Percentiles rank a stretch among this genome's conserved stretches.
Evolutionary conservation across 108 stramenopile genomes (phyloP).

Genomic region (Conticribra weissflogii): DNA sequence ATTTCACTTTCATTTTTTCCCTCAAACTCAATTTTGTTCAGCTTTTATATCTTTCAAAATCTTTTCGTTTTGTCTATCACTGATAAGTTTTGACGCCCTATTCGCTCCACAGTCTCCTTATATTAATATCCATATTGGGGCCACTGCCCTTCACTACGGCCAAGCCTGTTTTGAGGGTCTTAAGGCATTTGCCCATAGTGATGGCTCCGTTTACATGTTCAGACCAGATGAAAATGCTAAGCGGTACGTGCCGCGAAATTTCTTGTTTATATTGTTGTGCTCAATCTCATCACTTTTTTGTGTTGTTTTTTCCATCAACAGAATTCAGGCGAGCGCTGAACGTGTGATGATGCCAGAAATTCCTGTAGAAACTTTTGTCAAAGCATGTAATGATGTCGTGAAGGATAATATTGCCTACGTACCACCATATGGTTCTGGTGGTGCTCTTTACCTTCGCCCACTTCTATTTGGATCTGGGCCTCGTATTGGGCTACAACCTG

Average conservation of each 20-base stretch:
- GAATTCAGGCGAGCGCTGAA: conserved; percentile 59
- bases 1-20: too few species aligned
- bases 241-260: conserved; percentile 39
- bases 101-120: conserved; percentile 62
- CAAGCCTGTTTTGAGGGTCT: conserved; percentile 99
- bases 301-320: neutral
- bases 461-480: conserved; percentile 95
- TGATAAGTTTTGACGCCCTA: too few species aligned
- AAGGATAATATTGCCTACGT: conserved; percentile 95
- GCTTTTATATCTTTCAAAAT: neutral
- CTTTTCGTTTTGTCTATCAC: too few species aligned
- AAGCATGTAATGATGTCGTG: conserved; percentile 89
- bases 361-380: conserved; percentile 84
- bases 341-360: conserved; percentile 94
- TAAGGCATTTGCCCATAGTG: conserved; percentile 95
- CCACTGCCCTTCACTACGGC: conserved; percentile 98
- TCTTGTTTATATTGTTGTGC: too few species aligned
- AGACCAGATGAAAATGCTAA: conserved; percentile 97
- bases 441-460: conserved; percentile 96
- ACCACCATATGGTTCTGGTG: conserved; percentile 94
- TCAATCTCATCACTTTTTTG: too few species aligned
- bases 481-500: conserved; percentile 95
- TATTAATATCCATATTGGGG: conserved; percentile 93
- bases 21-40: neutral
- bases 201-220: conserved; percentile 94